Evolutionary conservation across 1,284 basidiomycete species (phyloP).

Genomic region (Cutaneotrichosporon sp.): DNA sequence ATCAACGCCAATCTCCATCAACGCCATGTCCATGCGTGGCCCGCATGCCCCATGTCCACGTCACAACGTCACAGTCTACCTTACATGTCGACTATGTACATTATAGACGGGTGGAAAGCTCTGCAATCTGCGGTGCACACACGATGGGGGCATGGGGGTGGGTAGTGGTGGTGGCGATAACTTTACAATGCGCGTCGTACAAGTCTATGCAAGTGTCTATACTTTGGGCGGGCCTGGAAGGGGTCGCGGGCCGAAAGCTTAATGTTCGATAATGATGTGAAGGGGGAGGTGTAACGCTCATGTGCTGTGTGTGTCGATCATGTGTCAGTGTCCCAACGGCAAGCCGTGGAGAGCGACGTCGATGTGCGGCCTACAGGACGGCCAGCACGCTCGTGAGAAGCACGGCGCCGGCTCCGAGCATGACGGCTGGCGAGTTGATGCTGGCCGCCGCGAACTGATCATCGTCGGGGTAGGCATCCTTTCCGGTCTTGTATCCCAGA

Average conservation of each 20-base stretch:
- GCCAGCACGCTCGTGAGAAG: neutral
- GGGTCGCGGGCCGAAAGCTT: neutral
- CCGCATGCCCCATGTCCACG: no score
- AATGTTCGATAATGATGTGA: neutral
- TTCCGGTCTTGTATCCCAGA: constrained; percentile 30
- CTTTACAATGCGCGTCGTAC: constrained; percentile 1
- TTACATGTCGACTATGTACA: neutral
- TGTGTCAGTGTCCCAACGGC: no score
- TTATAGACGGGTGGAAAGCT: neutral
- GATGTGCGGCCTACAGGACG: neutral
- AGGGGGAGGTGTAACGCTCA: neutral
- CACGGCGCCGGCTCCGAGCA: neutral
- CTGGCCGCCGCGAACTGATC: neutral
- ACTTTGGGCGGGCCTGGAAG: neutral
- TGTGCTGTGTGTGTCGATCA: neutral
- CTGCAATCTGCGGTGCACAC: neutral
- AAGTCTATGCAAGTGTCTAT: neutral
- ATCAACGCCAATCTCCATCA: no score
- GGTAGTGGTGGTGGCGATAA: neutral
- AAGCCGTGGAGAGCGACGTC: neutral
- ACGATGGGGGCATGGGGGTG: no score
- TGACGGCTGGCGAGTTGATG: neutral
- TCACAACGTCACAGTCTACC: no score
- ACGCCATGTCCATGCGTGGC: no score
- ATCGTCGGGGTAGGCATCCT: constrained; percentile 14